Conservation (phyloP, 208 protist genomes). For the Eutreptiella sp. region DNA sequence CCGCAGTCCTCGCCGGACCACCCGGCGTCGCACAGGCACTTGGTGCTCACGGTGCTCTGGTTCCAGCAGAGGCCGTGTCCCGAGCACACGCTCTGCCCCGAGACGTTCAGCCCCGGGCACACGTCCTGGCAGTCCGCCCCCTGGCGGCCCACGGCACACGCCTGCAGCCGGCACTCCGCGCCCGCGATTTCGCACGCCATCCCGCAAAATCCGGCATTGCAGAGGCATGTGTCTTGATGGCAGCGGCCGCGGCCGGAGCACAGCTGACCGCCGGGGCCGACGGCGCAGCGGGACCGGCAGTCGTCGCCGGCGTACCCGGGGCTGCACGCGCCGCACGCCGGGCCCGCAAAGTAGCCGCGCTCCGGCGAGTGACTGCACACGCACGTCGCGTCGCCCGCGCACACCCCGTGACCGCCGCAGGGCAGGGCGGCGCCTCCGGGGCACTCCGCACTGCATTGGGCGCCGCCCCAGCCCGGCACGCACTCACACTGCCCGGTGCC, state of each 20-base stretch:
- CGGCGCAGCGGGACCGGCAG: slow-evolving; percentile 10
- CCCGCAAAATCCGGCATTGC: slow-evolving; percentile 2
- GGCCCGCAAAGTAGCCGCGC: neutral
- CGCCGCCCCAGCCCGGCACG: slow-evolving; percentile 19
- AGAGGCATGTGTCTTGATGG: slow-evolving; percentile 19
- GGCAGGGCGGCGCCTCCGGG: slow-evolving; percentile 20
- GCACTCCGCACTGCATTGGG: slow-evolving; percentile 24
- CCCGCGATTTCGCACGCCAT: no score
- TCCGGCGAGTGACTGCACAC: slow-evolving; percentile 3
- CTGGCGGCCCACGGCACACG: no score
- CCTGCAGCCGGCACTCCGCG: no score
- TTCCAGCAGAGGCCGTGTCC: slow-evolving; percentile 26
- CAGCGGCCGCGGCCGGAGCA: slow-evolving; percentile 7
- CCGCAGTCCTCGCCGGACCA: no score
- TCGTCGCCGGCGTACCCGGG: slow-evolving; percentile 18
- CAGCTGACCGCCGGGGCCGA: slow-evolving; percentile 13
- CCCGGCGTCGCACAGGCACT: slow-evolving; percentile 8
- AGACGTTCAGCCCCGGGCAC: no score
- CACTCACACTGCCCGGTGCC: slow-evolving; percentile 31
- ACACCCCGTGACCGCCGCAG: neutral
- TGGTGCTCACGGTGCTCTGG: neutral
- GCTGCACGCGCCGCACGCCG: slow-evolving; percentile 12
- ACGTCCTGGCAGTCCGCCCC: no score
- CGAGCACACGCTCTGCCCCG: slow-evolving; percentile 13
- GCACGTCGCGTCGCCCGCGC: neutral